A percentile compares a stretch with the other conserved stretches of the same genome.
phyloP scores from a whole-genome alignment of 139 green algal species.

The Chloropicon primus region DNA sequence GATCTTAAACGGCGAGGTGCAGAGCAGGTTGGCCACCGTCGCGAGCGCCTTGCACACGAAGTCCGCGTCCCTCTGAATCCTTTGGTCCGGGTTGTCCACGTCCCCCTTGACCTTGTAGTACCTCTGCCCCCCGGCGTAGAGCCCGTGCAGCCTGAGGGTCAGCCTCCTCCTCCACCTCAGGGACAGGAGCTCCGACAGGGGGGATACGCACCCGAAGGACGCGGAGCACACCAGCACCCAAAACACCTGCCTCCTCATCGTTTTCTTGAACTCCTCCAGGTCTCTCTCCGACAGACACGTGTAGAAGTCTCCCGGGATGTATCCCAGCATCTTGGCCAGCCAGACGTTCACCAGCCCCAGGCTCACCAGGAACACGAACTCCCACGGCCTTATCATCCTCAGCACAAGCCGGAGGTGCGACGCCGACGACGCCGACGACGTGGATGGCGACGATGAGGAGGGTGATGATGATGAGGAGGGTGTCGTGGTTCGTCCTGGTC shows the following conservation, averaged over 20 bases:
- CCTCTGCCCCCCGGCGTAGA: background rate
- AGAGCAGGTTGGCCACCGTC: background rate
- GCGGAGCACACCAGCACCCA: background rate
- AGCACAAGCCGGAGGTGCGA: background rate
- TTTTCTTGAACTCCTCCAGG: background rate
- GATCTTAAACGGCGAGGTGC: background rate
- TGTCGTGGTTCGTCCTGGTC: too few relatives aligned
- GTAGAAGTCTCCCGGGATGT: background rate
- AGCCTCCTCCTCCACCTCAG: background rate
- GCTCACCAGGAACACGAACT: background rate
- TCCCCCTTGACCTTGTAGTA: background rate
- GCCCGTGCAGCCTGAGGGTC: background rate
- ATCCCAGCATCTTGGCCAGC: background rate
- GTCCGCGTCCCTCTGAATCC: background rate
- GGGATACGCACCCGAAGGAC: background rate
- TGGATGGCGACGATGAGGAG: too few relatives aligned
- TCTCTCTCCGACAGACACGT: background rate
- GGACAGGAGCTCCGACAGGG: background rate
- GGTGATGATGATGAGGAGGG: too few relatives aligned
- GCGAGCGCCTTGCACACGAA: background rate
- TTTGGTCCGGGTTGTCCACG: background rate
- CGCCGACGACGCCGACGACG: too few relatives aligned
- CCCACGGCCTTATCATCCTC: background rate
- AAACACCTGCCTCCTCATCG: background rate
- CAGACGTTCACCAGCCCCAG: background rate